Base-by-base conservation (phyloP, 2,329 filamentous ascomycete genomes). In the Leptographium procerum region DNA sequence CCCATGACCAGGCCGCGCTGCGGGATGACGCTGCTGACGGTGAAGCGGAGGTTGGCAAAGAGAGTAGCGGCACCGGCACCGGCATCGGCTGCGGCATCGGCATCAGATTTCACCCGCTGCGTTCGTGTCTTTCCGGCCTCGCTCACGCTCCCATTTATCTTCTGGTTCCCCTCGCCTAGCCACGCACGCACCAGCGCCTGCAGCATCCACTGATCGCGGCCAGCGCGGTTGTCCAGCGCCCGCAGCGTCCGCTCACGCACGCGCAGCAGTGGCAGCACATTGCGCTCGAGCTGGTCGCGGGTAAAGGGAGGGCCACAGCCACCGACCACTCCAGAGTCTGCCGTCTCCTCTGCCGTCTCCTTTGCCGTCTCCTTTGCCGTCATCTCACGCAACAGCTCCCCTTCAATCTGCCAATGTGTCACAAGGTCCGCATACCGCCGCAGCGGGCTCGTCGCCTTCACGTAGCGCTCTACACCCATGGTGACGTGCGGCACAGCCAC, bases 331-430 rank as follows among this genome's bases (percentile, higher is more conserved):
- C n/a, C n/a, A n/a, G n/a, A n/a, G n/a, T 53, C 7, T 24, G 22
- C 3, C 11, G 45, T 26, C 22, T 26, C 22, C 3, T 26, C 26
- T 11, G 4, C 11, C 24, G 2, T 26, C 24, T 19, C n/a, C 31
- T 53, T 14, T 24, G 22, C 3, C 11, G 45, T 26, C 22, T 26
- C 22, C 3, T 26, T 48, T 11, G 45, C 45, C 9, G 43, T 70
- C 70, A 64, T 62, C 67, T 80, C 77, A 62, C 76, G 71, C 10
- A 72, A 65, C 34, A 87, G 70, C 11, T 81, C 77, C 2, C 78
- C 79, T 65, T 85, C 78, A 61, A 87, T 80, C 68, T 87, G 84
- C 81, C 82, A 87, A 70, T 87, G 84, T 1, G 80, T 76, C 34
- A 87, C 67, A 52, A 87, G 70, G 68, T 88, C 85, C 6, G 74